Base-by-base conservation (phyloP, 768 basidiomycete genomes). In the Paxillus ammoniavirescens region DNA sequence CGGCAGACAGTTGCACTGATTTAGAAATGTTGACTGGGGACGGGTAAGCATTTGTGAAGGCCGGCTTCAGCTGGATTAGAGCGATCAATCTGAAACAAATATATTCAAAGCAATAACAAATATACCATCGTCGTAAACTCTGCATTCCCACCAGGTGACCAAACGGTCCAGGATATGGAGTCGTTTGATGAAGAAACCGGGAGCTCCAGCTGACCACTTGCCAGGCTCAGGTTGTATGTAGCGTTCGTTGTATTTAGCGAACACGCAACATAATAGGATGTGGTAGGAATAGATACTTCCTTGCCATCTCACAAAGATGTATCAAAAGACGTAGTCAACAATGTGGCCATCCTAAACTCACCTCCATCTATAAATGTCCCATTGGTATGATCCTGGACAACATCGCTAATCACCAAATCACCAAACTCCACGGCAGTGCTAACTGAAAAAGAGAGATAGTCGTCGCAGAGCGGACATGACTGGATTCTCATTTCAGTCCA, bases 191-290 rank as follows among this genome's bases (percentile, higher is more conserved):
- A 13, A 26, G 43, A 1, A 21, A 45, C 3, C 43, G 4, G 21
- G 21, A 21, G 21, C 21, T 21, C n/a, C 13, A 45, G 43, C 23
- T 31, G 23, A 4, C 56, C 56, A 54, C 44, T 17, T 15, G 43
- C 9, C 49, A 59, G 47, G 3, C 49, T 23, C 8, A 58, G 41
- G 5, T 37, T 18, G 2, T 21, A 7, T 3, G 8, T 12, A 3
- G 36, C 5, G 4, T 23, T 14, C 35, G n/a, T 35, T 28, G 49
- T 36, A 47, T 53, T 30, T 6, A 58, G 13, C 17, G 42, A 43
- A 13, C 58, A 59, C 50, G 45, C 55, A 14, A 48, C 46, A 50
- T 48, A 59, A 38, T 42, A 48, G 2, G 46, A 10, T 23, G 38
- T 46, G 12, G 13, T 35, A 36, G 52, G 21, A 17, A 49, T 8